Evolutionary conservation across 306 rosid species (phyloP).

Genomic region (Corylus americana): DNA sequence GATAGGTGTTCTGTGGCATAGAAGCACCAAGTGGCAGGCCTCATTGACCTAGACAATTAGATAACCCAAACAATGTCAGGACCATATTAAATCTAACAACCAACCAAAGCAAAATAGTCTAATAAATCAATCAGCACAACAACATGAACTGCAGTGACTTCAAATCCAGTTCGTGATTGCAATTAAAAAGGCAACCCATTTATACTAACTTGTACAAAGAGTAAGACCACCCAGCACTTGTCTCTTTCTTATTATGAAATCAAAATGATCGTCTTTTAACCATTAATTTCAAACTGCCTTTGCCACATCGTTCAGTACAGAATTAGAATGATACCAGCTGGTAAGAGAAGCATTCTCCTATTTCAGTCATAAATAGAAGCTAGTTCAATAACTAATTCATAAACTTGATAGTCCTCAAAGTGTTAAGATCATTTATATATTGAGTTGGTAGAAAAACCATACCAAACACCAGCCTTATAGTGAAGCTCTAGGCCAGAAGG

Average conservation of each 20-base stretch:
- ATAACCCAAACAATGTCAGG: constrained; percentile 22
- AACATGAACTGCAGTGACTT: neutral
- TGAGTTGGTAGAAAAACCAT: constrained; percentile 17
- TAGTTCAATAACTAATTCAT: neutral
- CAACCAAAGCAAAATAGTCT: constrained; percentile 6
- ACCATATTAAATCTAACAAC: constrained; percentile 21
- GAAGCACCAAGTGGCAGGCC: constrained; percentile 59
- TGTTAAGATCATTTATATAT: neutral
- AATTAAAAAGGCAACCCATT: neutral
- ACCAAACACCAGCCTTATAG: constrained; percentile 15
- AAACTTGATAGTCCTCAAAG: neutral
- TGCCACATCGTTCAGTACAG: too few species aligned
- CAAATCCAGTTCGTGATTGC: neutral
- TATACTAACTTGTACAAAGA: neutral
- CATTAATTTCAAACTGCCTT: neutral
- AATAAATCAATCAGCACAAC: neutral
- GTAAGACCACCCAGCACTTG: neutral
- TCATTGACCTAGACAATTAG: constrained; percentile 47
- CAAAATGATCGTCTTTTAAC: neutral
- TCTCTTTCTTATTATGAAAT: neutral
- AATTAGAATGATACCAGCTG: too few species aligned
- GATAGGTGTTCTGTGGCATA: constrained; percentile 52
- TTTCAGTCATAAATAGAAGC: neutral
- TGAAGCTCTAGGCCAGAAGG: constrained; percentile 5
- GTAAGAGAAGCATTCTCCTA: too few species aligned